Conservation (phyloP, 2,329 filamentous ascomycete genomes). For the Pseudogymnoascus sp. region DNA sequence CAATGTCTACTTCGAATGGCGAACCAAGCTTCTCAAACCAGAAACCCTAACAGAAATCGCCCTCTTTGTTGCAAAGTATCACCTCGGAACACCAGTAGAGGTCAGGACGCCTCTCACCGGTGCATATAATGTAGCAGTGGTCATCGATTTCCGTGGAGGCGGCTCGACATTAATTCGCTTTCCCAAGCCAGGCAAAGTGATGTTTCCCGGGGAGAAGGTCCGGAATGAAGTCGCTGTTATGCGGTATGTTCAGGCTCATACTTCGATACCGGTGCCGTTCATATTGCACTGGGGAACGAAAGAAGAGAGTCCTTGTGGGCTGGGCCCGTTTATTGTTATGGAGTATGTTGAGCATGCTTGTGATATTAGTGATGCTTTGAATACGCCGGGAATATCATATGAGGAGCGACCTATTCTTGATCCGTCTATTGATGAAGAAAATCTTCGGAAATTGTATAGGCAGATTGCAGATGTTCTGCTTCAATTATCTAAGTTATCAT, state of each 20-base stretch:
- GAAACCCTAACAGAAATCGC: not conserved
- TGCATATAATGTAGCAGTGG: not conserved
- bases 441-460: slow-evolving; percentile 30
- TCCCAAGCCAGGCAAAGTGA: slow-evolving; percentile 14
- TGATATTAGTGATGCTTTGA: slow-evolving; percentile 21
- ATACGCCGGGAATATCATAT: slow-evolving; percentile 10
- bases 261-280: slow-evolving; percentile 14
- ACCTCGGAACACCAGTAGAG: not conserved
- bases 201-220: slow-evolving; percentile 16
- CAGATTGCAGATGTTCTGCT: slow-evolving; percentile 36
- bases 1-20: not conserved
- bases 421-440: slow-evolving; percentile 28
- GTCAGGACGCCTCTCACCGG: not conserved
- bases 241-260: slow-evolving; percentile 14
- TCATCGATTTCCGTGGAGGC: not conserved
- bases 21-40: not conserved
- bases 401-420: slow-evolving; percentile 28
- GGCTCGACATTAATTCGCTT: slow-evolving; percentile 11
- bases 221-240: slow-evolving; percentile 14
- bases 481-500: slow-evolving; percentile 29
- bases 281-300: slow-evolving; percentile 19
- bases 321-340: slow-evolving; percentile 32
- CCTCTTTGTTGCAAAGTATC: not conserved
- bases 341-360: slow-evolving; percentile 24
- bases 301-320: slow-evolving; percentile 14